phyloP scores from a whole-genome alignment of 768 basidiomycete genomes.

The Crepidotus variabilis region DNA sequence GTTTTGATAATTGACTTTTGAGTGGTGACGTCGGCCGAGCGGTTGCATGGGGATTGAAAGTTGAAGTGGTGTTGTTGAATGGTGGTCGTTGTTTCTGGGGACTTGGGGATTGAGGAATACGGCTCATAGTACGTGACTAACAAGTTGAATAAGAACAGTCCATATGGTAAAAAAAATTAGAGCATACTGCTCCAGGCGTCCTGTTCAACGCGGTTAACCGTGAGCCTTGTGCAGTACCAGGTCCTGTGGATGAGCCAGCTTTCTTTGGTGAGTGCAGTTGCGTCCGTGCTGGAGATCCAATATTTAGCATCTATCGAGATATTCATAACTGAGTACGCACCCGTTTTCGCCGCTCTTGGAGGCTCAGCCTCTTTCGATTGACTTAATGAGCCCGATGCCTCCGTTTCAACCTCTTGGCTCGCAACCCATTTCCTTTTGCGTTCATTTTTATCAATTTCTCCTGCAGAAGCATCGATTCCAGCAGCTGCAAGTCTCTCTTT shows the following conservation, averaged over 20 bases:
- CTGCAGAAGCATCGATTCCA: slow-evolving; percentile 43
- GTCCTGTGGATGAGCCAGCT: slow-evolving; percentile 43
- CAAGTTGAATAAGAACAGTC: not conserved
- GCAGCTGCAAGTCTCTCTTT: slow-evolving; percentile 54
- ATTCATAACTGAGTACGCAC: slow-evolving; percentile 30
- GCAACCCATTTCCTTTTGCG: slow-evolving; percentile 79
- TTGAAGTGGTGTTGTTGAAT: slow-evolving; percentile 33
- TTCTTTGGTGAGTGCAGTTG: slow-evolving; percentile 55
- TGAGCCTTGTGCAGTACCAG: slow-evolving; percentile 48
- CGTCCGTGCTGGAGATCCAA: slow-evolving; percentile 23
- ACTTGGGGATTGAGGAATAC: slow-evolving; percentile 37
- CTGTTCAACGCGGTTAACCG: slow-evolving; percentile 37
- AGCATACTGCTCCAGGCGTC: slow-evolving; percentile 38
- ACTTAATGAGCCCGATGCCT: slow-evolving; percentile 20
- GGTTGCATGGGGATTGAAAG: slow-evolving; percentile 27
- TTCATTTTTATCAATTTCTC: slow-evolving; percentile 62
- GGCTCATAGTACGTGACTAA: slow-evolving; percentile 31
- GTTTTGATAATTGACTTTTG: slow-evolving; percentile 36
- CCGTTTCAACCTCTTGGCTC: slow-evolving; percentile 49
- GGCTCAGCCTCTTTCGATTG: slow-evolving; percentile 31
- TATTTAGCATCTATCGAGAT: not conserved
- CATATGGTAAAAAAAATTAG: not conserved
- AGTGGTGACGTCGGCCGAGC: slow-evolving; percentile 49
- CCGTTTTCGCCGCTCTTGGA: slow-evolving; percentile 54
- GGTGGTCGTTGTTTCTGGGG: slow-evolving; percentile 45